A percentile compares a stretch with the other conserved stretches of the same genome.
Evolutionary conservation across 2,329 filamentous ascomycete species (phyloP).

Genomic region (Phaeosphaeria sp.): DNA sequence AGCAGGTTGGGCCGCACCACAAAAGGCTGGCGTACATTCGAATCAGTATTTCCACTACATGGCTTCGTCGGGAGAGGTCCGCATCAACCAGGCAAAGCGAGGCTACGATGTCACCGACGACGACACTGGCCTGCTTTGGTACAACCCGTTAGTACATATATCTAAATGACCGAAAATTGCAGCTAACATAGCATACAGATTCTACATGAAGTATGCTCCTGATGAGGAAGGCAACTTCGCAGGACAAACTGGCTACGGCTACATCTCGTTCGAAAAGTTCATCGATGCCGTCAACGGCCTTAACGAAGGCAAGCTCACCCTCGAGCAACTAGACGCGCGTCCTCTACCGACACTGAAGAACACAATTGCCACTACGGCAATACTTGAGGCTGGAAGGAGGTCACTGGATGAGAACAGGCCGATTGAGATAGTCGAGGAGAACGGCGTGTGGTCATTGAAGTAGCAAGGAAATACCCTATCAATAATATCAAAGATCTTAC

Average conservation of each 20-base stretch:
- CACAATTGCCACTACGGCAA: conserved; percentile 89
- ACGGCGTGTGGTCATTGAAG: conserved; percentile 72
- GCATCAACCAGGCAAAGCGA: conserved; percentile 90
- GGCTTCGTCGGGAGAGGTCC: conserved; percentile 81
- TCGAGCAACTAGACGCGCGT: conserved; percentile 79
- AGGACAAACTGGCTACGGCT: conserved; percentile 90
- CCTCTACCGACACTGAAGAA: conserved; percentile 85
- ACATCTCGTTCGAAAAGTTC: conserved; percentile 95
- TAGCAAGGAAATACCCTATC: conserved; percentile 26
- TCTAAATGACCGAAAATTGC: conserved; percentile 4
- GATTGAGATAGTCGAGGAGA: conserved; percentile 73
- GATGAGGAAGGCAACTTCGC: conserved; percentile 95
- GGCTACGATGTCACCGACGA: conserved; percentile 96
- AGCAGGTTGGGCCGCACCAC: conserved; percentile 91
- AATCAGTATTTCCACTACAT: conserved; percentile 99
- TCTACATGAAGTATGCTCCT: conserved; percentile 93
- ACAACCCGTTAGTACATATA: conserved; percentile 71
- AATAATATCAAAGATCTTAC: not conserved
- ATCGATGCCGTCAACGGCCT: conserved; percentile 83
- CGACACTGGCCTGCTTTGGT: conserved; percentile 74
- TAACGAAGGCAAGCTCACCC: conserved; percentile 73
- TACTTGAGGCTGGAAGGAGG: conserved; percentile 83
- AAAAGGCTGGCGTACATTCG: conserved; percentile 91
- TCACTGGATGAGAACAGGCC: conserved; percentile 84
- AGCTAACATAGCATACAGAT: conserved; percentile 51